These are phyloP conservation scores for Fusarium sp. DNA, from an alignment of 2,329 filamentous ascomycete species.

Conservation along the genomic window DNA sequence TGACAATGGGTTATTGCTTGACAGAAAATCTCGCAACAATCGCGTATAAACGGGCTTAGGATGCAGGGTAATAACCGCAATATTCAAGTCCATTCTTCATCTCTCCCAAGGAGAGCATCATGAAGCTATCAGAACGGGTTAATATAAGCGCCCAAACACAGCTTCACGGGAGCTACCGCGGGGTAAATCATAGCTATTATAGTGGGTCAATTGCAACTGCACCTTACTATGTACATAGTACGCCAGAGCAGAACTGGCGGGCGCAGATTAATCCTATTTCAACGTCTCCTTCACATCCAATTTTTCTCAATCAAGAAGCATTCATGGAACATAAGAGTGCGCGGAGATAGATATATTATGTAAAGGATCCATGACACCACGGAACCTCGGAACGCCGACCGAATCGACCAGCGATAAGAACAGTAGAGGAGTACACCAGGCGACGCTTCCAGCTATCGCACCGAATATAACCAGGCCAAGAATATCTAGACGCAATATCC, in stretches of 20 bases:
- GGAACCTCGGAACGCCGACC: constrained; percentile 30
- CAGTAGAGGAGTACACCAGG: constrained; percentile 45
- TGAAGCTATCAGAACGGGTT: constrained; percentile 3
- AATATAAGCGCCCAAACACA: constrained; percentile 3
- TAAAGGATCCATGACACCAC: constrained; percentile 29
- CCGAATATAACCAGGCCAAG: constrained; percentile 48
- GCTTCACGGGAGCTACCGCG: constrained; percentile 17
- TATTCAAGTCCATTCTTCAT: not conserved
- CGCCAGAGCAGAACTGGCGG: not conserved
- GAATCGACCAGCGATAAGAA: constrained; percentile 38
- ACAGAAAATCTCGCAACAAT: not conserved
- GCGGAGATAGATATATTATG: constrained; percentile 40
- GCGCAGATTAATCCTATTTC: constrained; percentile 4
- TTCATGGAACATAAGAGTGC: not conserved
- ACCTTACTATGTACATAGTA: too few relatives aligned
- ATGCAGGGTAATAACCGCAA: not conserved
- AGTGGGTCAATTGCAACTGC: constrained; percentile 2
- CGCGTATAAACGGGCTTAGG: constrained; percentile 21
- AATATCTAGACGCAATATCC: constrained; percentile 59
- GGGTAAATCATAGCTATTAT: constrained; percentile 4
- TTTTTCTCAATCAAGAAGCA: not conserved
- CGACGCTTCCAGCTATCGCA: constrained; percentile 45
- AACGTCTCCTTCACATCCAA: not conserved
- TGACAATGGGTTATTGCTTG: constrained; percentile 9
- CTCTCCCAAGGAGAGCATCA: not conserved